Percentiles rank a stretch among this genome's conserved stretches.
phyloP scores from a whole-genome alignment of 805 yeast species.

The Priceomyces carsonii region DNA sequence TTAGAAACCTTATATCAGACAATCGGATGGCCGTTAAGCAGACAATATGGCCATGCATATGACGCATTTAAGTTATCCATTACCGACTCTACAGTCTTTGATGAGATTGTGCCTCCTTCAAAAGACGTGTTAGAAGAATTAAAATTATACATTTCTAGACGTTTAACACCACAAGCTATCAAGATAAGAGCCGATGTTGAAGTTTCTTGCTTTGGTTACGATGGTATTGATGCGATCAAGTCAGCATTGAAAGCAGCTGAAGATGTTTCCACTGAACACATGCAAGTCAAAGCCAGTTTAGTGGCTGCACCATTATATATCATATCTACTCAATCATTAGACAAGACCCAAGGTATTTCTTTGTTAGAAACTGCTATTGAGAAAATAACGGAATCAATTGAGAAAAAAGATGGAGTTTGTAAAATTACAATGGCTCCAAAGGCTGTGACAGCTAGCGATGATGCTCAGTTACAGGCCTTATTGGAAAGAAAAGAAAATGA shows the following conservation, averaged over 20 bases:
- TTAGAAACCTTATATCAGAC: conserved; percentile 83
- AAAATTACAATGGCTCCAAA: conserved; percentile 97
- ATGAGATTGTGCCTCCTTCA: conserved; percentile 70
- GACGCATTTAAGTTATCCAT: conserved; percentile 97
- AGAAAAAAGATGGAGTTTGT: conserved; percentile 78
- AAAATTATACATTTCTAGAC: conserved; percentile 81
- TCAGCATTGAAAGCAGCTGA: conserved; percentile 87
- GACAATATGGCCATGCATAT: conserved; percentile 94
- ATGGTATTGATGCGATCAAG: conserved; percentile 97
- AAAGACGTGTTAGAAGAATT: conserved; percentile 79
- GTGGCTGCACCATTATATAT: conserved; percentile 98
- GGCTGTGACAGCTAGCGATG: conserved; percentile 98
- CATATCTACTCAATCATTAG: conserved; percentile 87
- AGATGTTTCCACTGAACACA: conserved; percentile 73
- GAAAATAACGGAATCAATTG: conserved; percentile 69
- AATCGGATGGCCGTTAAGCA: conserved; percentile 96
- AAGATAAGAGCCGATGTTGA: conserved; percentile 98
- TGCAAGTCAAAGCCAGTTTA: conserved; percentile 88
- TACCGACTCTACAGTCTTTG: conserved; percentile 87
- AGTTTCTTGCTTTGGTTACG: conserved; percentile 95
- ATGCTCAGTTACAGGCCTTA: conserved; percentile 94
- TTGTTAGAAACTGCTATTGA: conserved; percentile 77
- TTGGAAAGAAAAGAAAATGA: conserved; percentile 92
- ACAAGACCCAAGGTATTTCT: conserved; percentile 85
- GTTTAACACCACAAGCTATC: conserved; percentile 97